These are phyloP conservation scores for Laetiporus sulphureus DNA, from an alignment of 1,284 basidiomycete genomes.

Conservation along the genomic window DNA sequence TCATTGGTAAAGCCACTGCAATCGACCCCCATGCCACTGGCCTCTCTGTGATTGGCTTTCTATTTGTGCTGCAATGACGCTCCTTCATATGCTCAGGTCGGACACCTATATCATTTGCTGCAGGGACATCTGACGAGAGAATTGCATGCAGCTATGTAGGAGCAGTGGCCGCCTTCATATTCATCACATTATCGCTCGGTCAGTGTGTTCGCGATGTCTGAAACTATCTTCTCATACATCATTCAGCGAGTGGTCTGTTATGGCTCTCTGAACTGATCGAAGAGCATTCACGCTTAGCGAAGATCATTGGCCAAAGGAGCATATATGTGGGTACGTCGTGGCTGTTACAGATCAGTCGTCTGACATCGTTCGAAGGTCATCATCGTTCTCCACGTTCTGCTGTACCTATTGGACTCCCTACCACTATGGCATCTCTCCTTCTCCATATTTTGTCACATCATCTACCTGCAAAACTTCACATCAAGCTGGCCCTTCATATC, in stretches of 20 bases:
- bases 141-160: slow-evolving; percentile 25
- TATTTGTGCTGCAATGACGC: slow-evolving; percentile 3
- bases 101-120: neutral
- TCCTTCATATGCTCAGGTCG: slow-evolving; percentile 19
- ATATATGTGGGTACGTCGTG: slow-evolving; percentile 66
- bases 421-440: slow-evolving; percentile 71
- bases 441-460: slow-evolving; percentile 75
- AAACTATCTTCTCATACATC: neutral
- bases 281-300: slow-evolving; percentile 80
- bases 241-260: slow-evolving; percentile 80
- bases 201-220: slow-evolving; percentile 4
- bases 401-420: slow-evolving; percentile 76
- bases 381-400: slow-evolving; percentile 68
- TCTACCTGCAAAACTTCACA: slow-evolving; percentile 92
- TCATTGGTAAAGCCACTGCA: too few relatives aligned
- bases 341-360: neutral
- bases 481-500: slow-evolving; percentile 86
- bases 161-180: slow-evolving; percentile 28
- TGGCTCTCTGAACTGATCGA: slow-evolving; percentile 94
- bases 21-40: too few relatives aligned
- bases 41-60: too few relatives aligned
- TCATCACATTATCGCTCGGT: slow-evolving; percentile 31
- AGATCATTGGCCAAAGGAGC: slow-evolving; percentile 70
- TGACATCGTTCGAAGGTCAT: slow-evolving; percentile 48
- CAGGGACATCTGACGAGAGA: neutral